Conservation (phyloP, 2,329 filamentous ascomycete genomes). For the Colletotrichum euphorbiae region DNA sequence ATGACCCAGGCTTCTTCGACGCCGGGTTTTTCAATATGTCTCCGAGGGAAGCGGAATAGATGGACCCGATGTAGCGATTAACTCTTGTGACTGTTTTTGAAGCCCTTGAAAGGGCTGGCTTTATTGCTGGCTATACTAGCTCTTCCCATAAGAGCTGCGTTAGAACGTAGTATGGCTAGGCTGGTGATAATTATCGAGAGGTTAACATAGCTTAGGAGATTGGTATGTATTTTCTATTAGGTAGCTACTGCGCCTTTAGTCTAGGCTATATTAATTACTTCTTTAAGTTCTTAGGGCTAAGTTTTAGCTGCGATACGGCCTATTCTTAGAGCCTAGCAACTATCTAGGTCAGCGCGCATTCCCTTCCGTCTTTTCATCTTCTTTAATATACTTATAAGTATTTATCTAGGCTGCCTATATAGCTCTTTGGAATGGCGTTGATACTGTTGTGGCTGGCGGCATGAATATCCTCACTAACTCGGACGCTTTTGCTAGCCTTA, state of each 20-base stretch:
- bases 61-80: slow-evolving; percentile 52
- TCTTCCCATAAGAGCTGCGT: not conserved
- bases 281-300: slow-evolving; percentile 44
- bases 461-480: slow-evolving; percentile 73
- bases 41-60: not conserved
- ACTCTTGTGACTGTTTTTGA: slow-evolving; percentile 73
- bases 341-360: not conserved
- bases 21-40: not conserved
- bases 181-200: slow-evolving; percentile 74
- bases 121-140: slow-evolving; percentile 56
- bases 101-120: slow-evolving; percentile 72
- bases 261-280: slow-evolving; percentile 48
- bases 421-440: slow-evolving; percentile 70
- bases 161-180: slow-evolving; percentile 70
- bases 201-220: slow-evolving; percentile 69
- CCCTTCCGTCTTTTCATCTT: too few species aligned
- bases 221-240: slow-evolving; percentile 48
- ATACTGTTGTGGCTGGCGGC: slow-evolving; percentile 72
- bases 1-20: not conserved
- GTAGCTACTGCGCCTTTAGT: slow-evolving; percentile 46
- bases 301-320: slow-evolving; percentile 43
- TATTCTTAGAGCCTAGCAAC: slow-evolving; percentile 42
- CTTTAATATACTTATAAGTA: too few species aligned
- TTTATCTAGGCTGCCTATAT: slow-evolving; percentile 58
- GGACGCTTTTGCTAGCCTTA: slow-evolving; percentile 70